Evolutionary conservation across 1,139 yeast species (phyloP).

Genomic region (Hanseniaspora uvarum): DNA sequence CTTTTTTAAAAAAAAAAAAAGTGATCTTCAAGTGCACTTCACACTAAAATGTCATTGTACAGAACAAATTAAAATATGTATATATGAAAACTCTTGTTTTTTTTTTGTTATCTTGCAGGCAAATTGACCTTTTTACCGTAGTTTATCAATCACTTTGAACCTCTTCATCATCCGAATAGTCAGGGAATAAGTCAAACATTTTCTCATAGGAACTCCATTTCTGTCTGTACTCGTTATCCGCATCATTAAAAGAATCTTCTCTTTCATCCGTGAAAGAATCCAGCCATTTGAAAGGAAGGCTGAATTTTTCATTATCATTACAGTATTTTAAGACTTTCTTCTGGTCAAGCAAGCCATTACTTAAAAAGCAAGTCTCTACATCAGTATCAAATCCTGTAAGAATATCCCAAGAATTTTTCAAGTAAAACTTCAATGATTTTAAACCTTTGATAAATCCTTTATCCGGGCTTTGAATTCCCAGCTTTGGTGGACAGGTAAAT

Average conservation of each 20-base stretch:
- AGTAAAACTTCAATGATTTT: constrained; percentile 52
- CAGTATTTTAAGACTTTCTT: constrained; percentile 17
- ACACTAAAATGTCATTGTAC: not conserved
- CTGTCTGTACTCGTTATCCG: constrained; percentile 27
- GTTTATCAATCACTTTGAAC: constrained; percentile 3
- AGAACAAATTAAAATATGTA: not conserved
- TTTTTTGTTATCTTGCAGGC: not conserved
- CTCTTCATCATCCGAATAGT: not conserved
- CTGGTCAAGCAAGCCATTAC: constrained; percentile 29
- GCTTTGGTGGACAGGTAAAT: constrained; percentile 56
- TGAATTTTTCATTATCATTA: constrained; percentile 22
- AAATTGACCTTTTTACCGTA: not conserved
- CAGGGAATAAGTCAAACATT: constrained; percentile 31
- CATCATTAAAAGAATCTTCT: constrained; percentile 27
- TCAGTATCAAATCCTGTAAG: constrained; percentile 35
- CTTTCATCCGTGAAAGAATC: constrained; percentile 39
- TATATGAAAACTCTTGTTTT: not conserved
- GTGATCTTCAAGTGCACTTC: not conserved
- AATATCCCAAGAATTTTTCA: constrained; percentile 44
- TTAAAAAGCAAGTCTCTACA: constrained; percentile 25
- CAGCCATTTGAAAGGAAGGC: constrained; percentile 39
- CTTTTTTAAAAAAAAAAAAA: not conserved
- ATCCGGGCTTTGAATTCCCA: constrained; percentile 51
- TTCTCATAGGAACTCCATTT: constrained; percentile 32
- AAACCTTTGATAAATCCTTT: constrained; percentile 79